These are phyloP conservation scores for Gossypium stocksii DNA, from an alignment of 345 rosid genomes.

Conservation along the genomic window DNA sequence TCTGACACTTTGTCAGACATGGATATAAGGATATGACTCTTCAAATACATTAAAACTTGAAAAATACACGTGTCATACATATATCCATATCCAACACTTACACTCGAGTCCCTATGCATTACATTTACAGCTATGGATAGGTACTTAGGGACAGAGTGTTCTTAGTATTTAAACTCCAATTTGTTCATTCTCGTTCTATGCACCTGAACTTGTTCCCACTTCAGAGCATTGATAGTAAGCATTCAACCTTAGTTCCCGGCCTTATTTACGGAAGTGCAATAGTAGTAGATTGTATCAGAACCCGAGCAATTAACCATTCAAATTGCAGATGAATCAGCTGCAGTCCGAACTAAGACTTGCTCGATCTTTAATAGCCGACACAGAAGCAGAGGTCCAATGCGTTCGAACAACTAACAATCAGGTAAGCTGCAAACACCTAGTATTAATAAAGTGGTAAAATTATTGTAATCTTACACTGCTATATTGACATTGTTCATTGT, in stretches of 20 bases:
- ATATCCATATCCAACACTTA: neutral
- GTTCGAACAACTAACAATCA: conserved; percentile 74
- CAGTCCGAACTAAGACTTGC: conserved; percentile 91
- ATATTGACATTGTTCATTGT: neutral
- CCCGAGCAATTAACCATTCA: conserved; percentile 13
- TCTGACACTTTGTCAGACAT: neutral
- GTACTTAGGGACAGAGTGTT: conserved; percentile 3
- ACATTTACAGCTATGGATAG: neutral
- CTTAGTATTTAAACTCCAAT: neutral
- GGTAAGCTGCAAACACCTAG: conserved; percentile 32
- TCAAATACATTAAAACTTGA: neutral
- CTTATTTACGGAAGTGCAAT: neutral
- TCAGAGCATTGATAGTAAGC: conserved; percentile 2
- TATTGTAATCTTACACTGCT: neutral
- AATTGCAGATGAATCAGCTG: conserved; percentile 73
- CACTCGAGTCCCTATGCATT: neutral
- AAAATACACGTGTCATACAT: neutral
- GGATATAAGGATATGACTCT: neutral
- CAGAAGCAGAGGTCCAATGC: conserved; percentile 74
- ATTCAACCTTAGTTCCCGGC: neutral
- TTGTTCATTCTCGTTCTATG: no score
- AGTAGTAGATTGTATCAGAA: neutral
- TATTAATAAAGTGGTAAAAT: neutral
- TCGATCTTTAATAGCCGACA: conserved; percentile 81
- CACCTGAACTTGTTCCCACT: neutral